These are phyloP conservation scores for Neohortaea acidophila DNA, from an alignment of 495 filamentous ascomycete species.

Conservation along the genomic window DNA sequence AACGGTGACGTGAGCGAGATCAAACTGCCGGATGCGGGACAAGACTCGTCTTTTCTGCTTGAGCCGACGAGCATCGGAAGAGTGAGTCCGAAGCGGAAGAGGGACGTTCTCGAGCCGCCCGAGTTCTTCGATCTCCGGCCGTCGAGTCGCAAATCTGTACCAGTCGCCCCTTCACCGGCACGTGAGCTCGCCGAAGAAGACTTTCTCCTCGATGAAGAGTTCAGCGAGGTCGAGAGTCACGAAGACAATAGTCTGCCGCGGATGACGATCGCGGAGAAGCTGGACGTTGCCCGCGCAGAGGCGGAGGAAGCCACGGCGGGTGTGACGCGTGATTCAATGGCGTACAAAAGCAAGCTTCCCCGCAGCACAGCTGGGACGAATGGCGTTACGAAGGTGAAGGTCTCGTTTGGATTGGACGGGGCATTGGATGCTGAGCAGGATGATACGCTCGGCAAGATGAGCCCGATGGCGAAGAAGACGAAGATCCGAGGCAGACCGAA, in stretches of 20 bases:
- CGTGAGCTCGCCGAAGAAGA: not conserved
- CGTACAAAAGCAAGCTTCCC: constrained; percentile 5
- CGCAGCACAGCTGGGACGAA: not conserved
- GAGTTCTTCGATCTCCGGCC: constrained; percentile 15
- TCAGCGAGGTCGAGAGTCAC: constrained; percentile 1
- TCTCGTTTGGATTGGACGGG: not conserved
- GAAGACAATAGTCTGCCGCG: constrained; percentile 1
- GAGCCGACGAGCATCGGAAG: not conserved
- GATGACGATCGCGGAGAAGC: constrained; percentile 28
- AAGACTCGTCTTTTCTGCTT: constrained; percentile 3
- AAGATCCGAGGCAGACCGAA: constrained; percentile 26
- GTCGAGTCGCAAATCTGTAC: not conserved
- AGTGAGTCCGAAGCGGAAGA: constrained; percentile 14
- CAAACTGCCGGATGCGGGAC: constrained; percentile 13
- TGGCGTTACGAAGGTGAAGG: not conserved
- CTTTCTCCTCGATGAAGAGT: constrained; percentile 7
- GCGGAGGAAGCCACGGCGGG: constrained; percentile 24
- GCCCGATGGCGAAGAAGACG: constrained; percentile 22
- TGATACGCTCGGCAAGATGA: constrained; percentile 16
- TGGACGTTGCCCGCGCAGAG: constrained; percentile 26
- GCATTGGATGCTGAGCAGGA: constrained; percentile 9
- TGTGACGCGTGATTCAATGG: not conserved
- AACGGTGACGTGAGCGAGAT: constrained; percentile 22
- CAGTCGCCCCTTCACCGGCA: not conserved
- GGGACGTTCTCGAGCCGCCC: constrained; percentile 12